Evolutionary conservation across 495 filamentous ascomycete genomes (phyloP), one percentile per base, ranked within the genome.

Genomic region (Daldinia decipiens): DNA sequence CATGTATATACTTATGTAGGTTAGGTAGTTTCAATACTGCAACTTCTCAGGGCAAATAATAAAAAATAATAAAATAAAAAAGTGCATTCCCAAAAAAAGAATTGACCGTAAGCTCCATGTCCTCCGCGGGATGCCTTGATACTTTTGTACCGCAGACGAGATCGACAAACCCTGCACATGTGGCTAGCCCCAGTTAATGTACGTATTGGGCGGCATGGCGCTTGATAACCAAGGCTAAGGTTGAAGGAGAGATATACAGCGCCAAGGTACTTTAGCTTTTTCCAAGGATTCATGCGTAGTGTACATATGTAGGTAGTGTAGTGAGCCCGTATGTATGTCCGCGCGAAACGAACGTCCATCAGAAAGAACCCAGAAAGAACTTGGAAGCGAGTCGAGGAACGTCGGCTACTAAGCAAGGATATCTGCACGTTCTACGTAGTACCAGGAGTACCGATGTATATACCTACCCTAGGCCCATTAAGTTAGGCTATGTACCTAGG

Each of bases 201-300:
- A 36, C 9, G 31, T 56, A 56, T 56, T 71, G 67, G 73, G 73
- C 75, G 71, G 69, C 73, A 74, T 76, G 73, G 77, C 77, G 77
- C 77, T 79, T 79, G 73, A 39, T 45, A 19, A 54, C 21, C 43
- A 34, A 34, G 43, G 43, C n/a, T 19, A 47, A 47, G 43, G 43
- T 47, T 5, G 43, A 47, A 47, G 19, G 17, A 24, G 43, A 47
- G 43, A 47, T 47, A 67, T 38, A 67, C 56, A 19, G 32, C 26
- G 36, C 56, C 64, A 50, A 67, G 57, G 71, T 31, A 53, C 8
- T 9, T 47, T 47, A 3, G 50, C 27, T 13, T 31, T 17, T 31
- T 53, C 12, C 47, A 52, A 13, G 47, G 47, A 29, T 52, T n/a
- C 21, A 27, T 19, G 47, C 15, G 13, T 29, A 27, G 47, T 8